These are phyloP conservation scores for Serendipita vermifera DNA, from an alignment of 768 basidiomycete genomes.

Conservation along the genomic window DNA sequence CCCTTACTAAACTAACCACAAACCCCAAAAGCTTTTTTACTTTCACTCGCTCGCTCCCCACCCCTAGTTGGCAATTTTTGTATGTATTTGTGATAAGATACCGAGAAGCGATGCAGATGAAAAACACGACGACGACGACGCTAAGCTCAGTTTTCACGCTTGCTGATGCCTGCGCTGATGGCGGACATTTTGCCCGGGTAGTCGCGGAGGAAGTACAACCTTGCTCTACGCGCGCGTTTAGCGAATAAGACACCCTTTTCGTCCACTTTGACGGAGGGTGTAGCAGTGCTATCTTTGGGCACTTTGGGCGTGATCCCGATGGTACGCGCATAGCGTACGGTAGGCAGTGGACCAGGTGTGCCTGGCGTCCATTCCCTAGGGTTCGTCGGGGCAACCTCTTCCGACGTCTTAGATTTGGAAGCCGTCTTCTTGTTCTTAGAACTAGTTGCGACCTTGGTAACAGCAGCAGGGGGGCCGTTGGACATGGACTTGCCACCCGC, in stretches of 20 bases:
- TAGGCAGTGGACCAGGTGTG: not conserved
- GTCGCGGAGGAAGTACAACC: conserved; percentile 71
- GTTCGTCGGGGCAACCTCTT: not conserved
- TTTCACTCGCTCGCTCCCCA: too few species aligned
- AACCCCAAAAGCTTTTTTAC: too few species aligned
- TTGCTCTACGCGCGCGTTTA: conserved; percentile 58
- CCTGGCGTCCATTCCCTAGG: conserved; percentile 2
- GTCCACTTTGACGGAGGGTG: not conserved
- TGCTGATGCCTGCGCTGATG: conserved; percentile 40
- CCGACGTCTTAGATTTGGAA: not conserved
- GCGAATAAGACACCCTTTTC: conserved; percentile 28
- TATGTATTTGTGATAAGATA: too few species aligned
- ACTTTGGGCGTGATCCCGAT: not conserved
- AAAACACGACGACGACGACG: too few species aligned
- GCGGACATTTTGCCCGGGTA: conserved; percentile 75
- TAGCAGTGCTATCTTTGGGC: too few species aligned
- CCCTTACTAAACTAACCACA: too few species aligned
- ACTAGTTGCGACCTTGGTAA: not conserved
- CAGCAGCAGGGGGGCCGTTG: not conserved
- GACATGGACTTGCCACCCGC: conserved; percentile 26
- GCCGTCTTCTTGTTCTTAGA: not conserved
- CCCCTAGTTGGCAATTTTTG: too few species aligned
- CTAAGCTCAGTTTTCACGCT: conserved; percentile 15
- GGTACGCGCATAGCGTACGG: not conserved
- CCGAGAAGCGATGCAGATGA: too few species aligned